These are phyloP conservation scores for Rhizopus delemar DNA, from an alignment of 371 early-diverging fungal genomes.

Conservation along the genomic window DNA sequence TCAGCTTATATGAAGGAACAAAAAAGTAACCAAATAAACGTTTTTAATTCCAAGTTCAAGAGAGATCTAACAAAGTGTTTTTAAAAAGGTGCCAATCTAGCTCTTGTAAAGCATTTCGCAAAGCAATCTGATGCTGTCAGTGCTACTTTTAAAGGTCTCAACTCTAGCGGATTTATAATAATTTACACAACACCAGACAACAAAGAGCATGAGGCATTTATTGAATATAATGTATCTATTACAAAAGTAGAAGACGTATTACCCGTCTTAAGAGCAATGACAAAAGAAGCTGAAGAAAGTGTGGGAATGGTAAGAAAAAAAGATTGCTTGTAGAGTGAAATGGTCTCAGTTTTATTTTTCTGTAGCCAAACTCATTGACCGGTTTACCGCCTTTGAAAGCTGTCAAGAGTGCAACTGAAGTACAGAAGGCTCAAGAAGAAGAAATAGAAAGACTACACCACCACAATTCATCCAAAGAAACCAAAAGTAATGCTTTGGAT, in stretches of 20 bases:
- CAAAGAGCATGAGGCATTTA: conserved; percentile 20
- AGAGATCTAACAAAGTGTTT: background rate
- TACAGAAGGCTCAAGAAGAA: conserved; percentile 18
- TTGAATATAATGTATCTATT: conserved; percentile 30
- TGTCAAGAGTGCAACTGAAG: conserved; percentile 15
- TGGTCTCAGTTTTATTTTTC: background rate
- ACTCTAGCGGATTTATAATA: conserved; percentile 31
- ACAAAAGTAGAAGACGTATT: conserved; percentile 38
- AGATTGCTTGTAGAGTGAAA: background rate
- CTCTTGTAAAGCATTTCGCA: conserved; percentile 40
- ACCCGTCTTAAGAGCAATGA: conserved; percentile 38
- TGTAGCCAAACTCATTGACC: conserved; percentile 16
- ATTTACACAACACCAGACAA: conserved; percentile 23
- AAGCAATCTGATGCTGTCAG: conserved; percentile 28
- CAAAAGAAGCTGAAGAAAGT: conserved; percentile 43
- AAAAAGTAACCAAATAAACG: conserved; percentile 20
- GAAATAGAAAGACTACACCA: conserved; percentile 30
- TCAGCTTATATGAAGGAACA: conserved; percentile 45
- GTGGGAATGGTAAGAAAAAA: conserved; percentile 30
- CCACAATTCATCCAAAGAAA: no score
- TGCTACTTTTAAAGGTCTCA: conserved; percentile 38
- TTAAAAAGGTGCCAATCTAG: conserved; percentile 35
- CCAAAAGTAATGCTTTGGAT: background rate
- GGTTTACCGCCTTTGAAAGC: conserved; percentile 18
- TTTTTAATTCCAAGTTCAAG: background rate